A percentile compares a stretch with the other conserved stretches of the same genome.
These are phyloP conservation scores for Stereocaulon alpinum DNA, from an alignment of 495 filamentous ascomycete species.

Conservation along the genomic window DNA sequence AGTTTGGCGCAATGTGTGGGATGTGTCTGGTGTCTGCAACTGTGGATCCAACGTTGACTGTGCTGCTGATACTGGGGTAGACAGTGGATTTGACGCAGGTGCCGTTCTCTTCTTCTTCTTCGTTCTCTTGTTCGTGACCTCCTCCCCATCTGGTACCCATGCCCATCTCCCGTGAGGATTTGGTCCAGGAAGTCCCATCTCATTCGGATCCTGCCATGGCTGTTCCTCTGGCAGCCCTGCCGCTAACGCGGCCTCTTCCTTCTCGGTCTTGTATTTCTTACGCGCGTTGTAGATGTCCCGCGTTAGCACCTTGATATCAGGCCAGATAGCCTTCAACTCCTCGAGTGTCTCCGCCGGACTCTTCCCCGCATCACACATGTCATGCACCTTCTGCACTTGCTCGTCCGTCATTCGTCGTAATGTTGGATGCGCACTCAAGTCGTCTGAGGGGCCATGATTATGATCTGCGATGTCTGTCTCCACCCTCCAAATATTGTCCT, in stretches of 20 bases:
- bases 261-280: conserved; percentile 24
- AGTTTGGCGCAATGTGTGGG: background rate
- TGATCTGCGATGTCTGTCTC: conserved; percentile 20
- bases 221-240: conserved; percentile 9
- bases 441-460: conserved; percentile 23
- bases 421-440: conserved; percentile 22
- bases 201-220: conserved; percentile 21
- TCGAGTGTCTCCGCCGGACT: conserved; percentile 23
- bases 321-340: conserved; percentile 17
- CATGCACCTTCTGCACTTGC: conserved; percentile 19
- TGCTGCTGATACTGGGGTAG: background rate
- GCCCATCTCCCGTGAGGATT: conserved; percentile 20
- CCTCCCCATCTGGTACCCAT: conserved; percentile 23
- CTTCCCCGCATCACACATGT: conserved; percentile 24
- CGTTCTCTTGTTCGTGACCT: conserved; percentile 18
- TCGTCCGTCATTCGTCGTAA: conserved; percentile 21
- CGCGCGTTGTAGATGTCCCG: conserved; percentile 26
- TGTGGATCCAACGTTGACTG: conserved; percentile 19
- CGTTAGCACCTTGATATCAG: conserved; percentile 24
- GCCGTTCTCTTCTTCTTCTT: conserved; percentile 10
- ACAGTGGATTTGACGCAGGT: background rate
- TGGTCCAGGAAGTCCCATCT: conserved; percentile 19
- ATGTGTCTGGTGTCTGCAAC: conserved; percentile 10
- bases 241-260: conserved; percentile 10
- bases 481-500: conserved; percentile 21